Percentiles rank a stretch among this genome's conserved stretches.
Conservation (phyloP, 148 eudicot species). For the Mesembryanthemum crystallinum region DNA sequence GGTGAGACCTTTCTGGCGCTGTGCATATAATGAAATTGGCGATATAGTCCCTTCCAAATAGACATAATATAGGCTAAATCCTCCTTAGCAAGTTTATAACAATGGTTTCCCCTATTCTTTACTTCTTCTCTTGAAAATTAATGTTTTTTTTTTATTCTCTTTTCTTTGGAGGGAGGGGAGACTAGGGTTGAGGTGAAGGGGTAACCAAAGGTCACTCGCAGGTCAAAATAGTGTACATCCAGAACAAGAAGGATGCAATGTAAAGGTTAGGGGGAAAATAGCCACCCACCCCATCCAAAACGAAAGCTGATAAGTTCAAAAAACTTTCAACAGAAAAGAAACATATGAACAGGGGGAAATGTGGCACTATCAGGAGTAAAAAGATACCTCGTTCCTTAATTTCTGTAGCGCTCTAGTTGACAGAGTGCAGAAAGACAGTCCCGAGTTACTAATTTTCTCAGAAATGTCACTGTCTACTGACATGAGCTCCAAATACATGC, state of each 20-base stretch:
- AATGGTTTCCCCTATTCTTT: background rate
- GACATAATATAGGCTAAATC: background rate
- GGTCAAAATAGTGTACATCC: no score
- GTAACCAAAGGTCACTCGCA: background rate
- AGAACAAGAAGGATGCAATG: no score
- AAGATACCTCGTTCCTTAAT: conserved; percentile 78
- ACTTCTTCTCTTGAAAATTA: background rate
- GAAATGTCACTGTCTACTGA: conserved; percentile 85
- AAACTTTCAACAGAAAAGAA: background rate
- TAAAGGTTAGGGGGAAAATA: no score
- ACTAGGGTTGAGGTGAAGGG: background rate
- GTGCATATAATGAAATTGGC: background rate
- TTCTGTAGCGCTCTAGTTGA: conserved; percentile 89
- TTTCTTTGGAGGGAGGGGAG: background rate
- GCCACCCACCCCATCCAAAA: background rate
- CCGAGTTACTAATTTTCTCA: conserved; percentile 58
- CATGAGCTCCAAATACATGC: conserved; percentile 85
- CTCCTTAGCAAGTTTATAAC: background rate
- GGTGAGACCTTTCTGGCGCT: background rate
- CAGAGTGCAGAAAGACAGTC: conserved; percentile 65
- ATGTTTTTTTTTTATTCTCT: background rate
- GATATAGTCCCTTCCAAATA: no score
- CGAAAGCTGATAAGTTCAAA: background rate
- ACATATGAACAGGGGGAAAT: background rate
- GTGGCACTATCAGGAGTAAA: conserved; percentile 3